Conservation (phyloP, 768 basidiomycete genomes). For the Boletus vinaceobasis region DNA sequence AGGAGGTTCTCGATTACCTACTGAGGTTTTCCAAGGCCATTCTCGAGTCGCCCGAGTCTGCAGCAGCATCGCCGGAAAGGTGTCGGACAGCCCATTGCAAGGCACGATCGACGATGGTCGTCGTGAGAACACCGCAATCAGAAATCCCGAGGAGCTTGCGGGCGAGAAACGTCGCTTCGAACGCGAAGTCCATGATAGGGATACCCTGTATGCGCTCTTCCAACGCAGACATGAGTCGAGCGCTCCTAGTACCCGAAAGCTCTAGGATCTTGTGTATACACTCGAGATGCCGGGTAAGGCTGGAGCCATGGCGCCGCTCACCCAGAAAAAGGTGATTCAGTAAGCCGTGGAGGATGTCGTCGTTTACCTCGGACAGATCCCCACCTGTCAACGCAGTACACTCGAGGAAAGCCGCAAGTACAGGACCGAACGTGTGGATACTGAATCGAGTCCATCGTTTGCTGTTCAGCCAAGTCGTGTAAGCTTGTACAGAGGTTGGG, state of each 20-base stretch:
- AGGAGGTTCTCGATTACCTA: constrained; percentile 21
- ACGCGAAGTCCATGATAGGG: constrained; percentile 26
- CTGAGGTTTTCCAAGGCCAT: constrained; percentile 36
- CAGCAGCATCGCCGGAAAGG: constrained; percentile 35
- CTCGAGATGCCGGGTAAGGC: constrained; percentile 1
- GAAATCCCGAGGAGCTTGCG: constrained; percentile 22
- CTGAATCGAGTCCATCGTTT: constrained; percentile 11
- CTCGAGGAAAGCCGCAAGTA: constrained; percentile 50
- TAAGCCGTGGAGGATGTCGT: constrained; percentile 30
- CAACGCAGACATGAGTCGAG: constrained; percentile 21
- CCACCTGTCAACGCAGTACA: constrained; percentile 18
- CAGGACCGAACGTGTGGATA: constrained; percentile 33
- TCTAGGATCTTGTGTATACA: constrained; percentile 32
- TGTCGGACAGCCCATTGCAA: constrained; percentile 53
- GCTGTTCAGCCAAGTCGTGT: constrained; percentile 40
- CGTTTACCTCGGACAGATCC: constrained; percentile 19
- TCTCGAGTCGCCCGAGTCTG: constrained; percentile 17
- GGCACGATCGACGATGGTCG: constrained; percentile 40
- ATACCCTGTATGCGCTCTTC: constrained; percentile 25
- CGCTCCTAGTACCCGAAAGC: constrained; percentile 21
- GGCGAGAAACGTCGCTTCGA: constrained; percentile 34
- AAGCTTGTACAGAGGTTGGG: constrained; percentile 21
- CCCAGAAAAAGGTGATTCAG: constrained; percentile 24
- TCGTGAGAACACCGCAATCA: constrained; percentile 25
- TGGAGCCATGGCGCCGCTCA: not conserved